Evolutionary conservation across 345 rosid species (phyloP), one percentile per base, ranked within the genome.

Genomic region (Syzygium jambos): DNA sequence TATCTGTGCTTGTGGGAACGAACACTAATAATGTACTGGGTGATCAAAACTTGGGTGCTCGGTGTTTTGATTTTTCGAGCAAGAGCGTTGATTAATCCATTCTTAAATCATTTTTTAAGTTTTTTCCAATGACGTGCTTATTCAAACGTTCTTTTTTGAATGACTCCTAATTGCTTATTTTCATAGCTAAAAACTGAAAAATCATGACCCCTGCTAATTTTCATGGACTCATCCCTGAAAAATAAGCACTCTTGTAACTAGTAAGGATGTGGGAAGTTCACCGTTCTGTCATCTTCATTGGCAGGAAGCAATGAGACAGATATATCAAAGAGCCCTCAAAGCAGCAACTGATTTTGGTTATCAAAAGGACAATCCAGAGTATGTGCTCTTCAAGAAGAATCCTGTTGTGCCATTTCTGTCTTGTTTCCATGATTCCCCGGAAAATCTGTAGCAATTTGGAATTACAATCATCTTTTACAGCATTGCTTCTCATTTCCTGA

Each of bases 271-370:
- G 49, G 52, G 73, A 77, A 52, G 38, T 22, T 73, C 56, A 41
- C n/a, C 85, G 34, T 55, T 83, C 55, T 30, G 34, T 53, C 78
- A 25, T 52, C 87, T 52, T 63, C 87, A 65, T 86, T 90, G 90
- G 88, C 93, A 96, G 99, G 99, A 98, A 88, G 98, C 99, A 87
- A 93, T 98, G 95, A 98, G 95, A 89, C 99, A 98, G 91, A 95
- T 94, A 86, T 96, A 94, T 90, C 95, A 94, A 87, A 93, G 96
- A 93, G 97, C 96, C 87, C 94, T 95, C 59, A 98, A 96, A 93
- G 98, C 98, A 68, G 99, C 99, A 52, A 91, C 89, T 85, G 99
- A 96, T 93, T 98, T 98, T 21, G 99, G 98, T 85, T 98, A 96
- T 91, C 97, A 94, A 87, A 98, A 95, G 90, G 99, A 98, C 73